Base-by-base conservation (phyloP, 768 basidiomycete genomes). In the Clitopilus passeckerianus region DNA sequence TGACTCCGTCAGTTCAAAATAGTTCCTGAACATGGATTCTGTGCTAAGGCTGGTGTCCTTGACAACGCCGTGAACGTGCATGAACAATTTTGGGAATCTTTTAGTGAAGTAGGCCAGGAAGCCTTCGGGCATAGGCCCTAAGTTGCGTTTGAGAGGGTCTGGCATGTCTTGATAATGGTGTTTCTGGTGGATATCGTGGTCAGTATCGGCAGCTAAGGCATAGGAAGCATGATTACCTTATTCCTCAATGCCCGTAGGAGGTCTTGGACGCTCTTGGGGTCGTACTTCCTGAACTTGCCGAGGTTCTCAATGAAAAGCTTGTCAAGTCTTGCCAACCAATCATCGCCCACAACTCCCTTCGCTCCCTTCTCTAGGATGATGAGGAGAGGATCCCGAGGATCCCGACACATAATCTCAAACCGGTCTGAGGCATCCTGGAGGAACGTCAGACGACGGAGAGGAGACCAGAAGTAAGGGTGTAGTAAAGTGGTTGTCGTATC, bases 161-260 rank as follows among this genome's bases (percentile, higher is more conserved):
- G 96, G 96, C 10, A 99, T 75, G 73, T 99, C 97, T 74, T 98
- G 96, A 68, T 96, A 97, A 69, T 98, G 95, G 63, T 98, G 90
- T 90, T 95, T 96, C 95, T 95, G 66, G 20, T 54, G 6, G 8
- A 8, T n/a, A 5, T 18, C 16, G 12, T 27, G 10, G n/a, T 18
- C 24, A 27, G 15, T 52, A 22, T 57, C 10, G 35, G 6, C 56
- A 35, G 54, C 10, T n/a, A 41, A 5, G 10, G 5, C 10, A 35
- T 16, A 16, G 18, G 4, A 41, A 34, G 12, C 1, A 7, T 5
- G 71, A 86, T 44, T 59, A 93, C 95, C 83, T 99, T 98, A 72
- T 98, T 99, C 63, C 97, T 80, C 67, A 99, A 74, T 4, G 97
- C 97, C 56, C 97, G 82, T 53, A 99, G 71, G 8, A 99, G 74